phyloP scores from a whole-genome alignment of 2,329 filamentous ascomycete species.

The Colletotrichum sp. region DNA sequence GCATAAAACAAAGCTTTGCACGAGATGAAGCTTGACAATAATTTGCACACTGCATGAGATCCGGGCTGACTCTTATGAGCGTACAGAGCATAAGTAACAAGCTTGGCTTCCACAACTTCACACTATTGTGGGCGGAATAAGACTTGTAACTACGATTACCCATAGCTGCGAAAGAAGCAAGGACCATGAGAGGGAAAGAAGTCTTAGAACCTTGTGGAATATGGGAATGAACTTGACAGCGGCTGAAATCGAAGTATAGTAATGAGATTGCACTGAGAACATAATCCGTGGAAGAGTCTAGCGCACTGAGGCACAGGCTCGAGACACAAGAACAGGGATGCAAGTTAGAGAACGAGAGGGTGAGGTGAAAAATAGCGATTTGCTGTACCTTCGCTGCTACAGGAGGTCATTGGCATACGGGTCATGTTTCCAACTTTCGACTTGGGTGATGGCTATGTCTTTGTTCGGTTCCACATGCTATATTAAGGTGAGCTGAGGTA shows the following conservation, averaged over 20 bases:
- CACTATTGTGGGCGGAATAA: neutral
- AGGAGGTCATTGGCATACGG: too few relatives aligned
- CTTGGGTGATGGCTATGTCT: too few relatives aligned
- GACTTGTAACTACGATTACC: neutral
- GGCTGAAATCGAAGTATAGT: neutral
- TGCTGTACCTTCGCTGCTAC: too few relatives aligned
- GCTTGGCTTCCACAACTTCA: neutral
- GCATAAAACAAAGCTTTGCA: neutral
- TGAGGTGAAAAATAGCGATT: too few relatives aligned
- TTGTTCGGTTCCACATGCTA: too few relatives aligned
- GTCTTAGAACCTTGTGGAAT: neutral
- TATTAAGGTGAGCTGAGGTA: too few relatives aligned
- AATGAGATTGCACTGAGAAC: neutral
- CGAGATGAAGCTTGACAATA: neutral
- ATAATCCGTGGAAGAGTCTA: too few relatives aligned
- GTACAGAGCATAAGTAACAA: neutral
- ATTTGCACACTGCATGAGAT: neutral
- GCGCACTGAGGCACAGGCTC: too few relatives aligned
- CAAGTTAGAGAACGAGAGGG: too few relatives aligned
- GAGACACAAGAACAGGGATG: too few relatives aligned
- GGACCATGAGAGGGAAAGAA: neutral
- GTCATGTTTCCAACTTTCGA: too few relatives aligned
- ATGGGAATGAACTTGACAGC: neutral
- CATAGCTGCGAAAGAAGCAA: neutral
- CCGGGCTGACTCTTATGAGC: neutral